Conservation (phyloP, 1,284 basidiomycete species). For the Apiotrichum akiyoshidainum region DNA sequence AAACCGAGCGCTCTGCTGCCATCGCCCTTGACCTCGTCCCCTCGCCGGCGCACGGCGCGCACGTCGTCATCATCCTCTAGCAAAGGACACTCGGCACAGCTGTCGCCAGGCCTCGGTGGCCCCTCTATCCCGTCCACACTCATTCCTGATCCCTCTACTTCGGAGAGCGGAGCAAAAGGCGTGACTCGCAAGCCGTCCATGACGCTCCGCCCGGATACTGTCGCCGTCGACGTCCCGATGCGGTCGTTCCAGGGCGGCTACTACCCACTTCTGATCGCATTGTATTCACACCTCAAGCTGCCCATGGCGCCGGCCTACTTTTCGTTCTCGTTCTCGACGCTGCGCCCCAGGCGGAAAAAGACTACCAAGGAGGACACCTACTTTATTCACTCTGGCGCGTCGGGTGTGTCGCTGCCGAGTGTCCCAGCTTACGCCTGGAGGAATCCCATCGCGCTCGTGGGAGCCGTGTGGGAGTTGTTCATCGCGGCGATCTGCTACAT, state of each 20-base stretch:
- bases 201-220: background rate
- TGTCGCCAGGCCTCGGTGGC: background rate
- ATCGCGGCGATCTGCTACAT: constrained; percentile 57
- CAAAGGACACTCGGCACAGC: background rate
- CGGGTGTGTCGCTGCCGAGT: constrained; percentile 57
- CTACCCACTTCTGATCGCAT: constrained; percentile 63
- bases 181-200: background rate
- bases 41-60: constrained; percentile 3
- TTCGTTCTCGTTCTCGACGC: constrained; percentile 65
- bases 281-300: constrained; percentile 60
- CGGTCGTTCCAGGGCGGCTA: constrained; percentile 74
- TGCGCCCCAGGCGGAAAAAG: constrained; percentile 25
- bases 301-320: constrained; percentile 56
- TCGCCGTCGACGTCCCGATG: constrained; percentile 68
- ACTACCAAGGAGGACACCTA: constrained; percentile 51
- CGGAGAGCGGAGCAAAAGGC: too few species aligned
- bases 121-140: background rate
- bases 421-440: constrained; percentile 30
- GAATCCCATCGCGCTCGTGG: constrained; percentile 37
- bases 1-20: constrained; percentile 25
- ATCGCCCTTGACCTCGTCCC: background rate
- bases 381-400: constrained; percentile 65
- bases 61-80: background rate
- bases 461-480: constrained; percentile 50
- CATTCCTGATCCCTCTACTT: background rate